A percentile compares a stretch with the other conserved stretches of the same genome.
These are phyloP conservation scores for Thymus quinquecostatus DNA, from an alignment of 257 asterid species.

Conservation along the genomic window DNA sequence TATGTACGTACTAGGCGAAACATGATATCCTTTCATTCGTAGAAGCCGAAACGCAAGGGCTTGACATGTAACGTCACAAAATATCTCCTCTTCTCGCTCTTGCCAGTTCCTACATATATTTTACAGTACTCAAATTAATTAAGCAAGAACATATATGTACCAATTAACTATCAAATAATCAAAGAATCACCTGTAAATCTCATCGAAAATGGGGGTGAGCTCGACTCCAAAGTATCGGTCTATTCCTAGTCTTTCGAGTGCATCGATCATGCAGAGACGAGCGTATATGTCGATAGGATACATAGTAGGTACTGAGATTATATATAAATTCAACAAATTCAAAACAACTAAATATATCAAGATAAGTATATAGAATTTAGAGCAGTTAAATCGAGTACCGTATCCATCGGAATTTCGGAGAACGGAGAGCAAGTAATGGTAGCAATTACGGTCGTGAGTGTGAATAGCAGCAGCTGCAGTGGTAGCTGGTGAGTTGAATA, in stretches of 20 bases:
- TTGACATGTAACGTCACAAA: constrained; percentile 27
- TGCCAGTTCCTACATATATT: constrained; percentile 29
- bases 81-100: constrained; percentile 33
- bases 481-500: constrained; percentile 52
- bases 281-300: constrained; percentile 27
- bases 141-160: too few relatives aligned
- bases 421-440: constrained; percentile 28
- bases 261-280: constrained; percentile 38
- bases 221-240: constrained; percentile 30
- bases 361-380: too few relatives aligned
- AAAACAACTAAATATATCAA: too few relatives aligned
- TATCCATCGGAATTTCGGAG: constrained; percentile 13
- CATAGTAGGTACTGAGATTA: constrained; percentile 31
- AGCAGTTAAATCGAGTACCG: constrained; percentile 23
- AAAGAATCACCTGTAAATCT: constrained; percentile 31
- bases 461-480: constrained; percentile 51
- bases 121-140: too few relatives aligned
- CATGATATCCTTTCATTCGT: constrained; percentile 32
- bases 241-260: constrained; percentile 40
- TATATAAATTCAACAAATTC: too few relatives aligned
- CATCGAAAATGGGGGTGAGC: constrained; percentile 25
- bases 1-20: constrained; percentile 31
- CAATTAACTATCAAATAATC: background rate
- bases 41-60: constrained; percentile 50
- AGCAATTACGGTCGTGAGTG: constrained; percentile 34